Evolutionary conservation across 164 flowering plant genomes (phyloP).

Genomic region (Vitis riparia): DNA sequence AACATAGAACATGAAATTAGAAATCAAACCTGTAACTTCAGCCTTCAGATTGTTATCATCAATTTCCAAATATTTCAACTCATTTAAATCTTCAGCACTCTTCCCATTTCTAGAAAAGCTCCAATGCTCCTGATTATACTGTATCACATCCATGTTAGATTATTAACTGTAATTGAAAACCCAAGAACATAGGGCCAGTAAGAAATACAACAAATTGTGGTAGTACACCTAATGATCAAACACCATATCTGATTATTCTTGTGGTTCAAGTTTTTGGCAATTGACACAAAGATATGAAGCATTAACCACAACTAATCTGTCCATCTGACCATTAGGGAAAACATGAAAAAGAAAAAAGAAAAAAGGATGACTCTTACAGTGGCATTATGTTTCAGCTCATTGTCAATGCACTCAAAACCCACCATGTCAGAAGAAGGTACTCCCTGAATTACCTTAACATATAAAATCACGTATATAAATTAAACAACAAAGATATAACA

Average conservation of each 20-base stretch:
- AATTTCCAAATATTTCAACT: neutral
- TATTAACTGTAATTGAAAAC: neutral
- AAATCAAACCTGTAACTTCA: conserved; percentile 18
- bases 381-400: no score
- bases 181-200: neutral
- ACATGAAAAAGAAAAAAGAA: no score
- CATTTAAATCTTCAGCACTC: conserved; percentile 2
- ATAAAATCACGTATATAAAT: no score
- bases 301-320: conserved; percentile 4
- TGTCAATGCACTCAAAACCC: no score
- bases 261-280: neutral
- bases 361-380: no score
- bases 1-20: no score
- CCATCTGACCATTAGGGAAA: no score
- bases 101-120: neutral
- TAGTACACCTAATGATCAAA: neutral
- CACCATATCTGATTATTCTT: conserved; percentile 8
- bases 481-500: no score
- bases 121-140: neutral
- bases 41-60: conserved; percentile 3
- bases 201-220: neutral
- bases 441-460: no score
- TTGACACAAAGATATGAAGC: neutral
- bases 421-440: no score
- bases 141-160: neutral